Evolutionary conservation across 306 rosid species (phyloP).

Genomic region (Prinsepia uniflora): DNA sequence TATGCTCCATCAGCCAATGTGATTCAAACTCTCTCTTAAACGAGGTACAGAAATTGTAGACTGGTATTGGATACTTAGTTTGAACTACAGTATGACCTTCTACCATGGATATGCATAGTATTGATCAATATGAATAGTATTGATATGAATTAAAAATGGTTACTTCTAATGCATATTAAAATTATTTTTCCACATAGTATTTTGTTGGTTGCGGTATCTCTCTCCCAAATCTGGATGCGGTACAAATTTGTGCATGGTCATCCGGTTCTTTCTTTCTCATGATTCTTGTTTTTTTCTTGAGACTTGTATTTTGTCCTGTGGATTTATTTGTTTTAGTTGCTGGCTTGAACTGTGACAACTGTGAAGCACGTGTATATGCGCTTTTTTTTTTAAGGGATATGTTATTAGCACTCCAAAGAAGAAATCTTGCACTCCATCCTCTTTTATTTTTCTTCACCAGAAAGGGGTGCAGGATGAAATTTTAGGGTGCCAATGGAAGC

Average conservation of each 20-base stretch:
- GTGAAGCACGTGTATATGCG: neutral
- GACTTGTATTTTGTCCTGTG: neutral
- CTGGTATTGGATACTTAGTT: conserved; percentile 10
- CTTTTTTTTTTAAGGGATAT: neutral
- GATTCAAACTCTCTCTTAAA: conserved; percentile 87
- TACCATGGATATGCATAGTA: neutral
- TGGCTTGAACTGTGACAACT: neutral
- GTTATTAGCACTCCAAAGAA: too few species aligned
- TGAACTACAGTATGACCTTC: neutral
- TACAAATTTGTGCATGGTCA: neutral
- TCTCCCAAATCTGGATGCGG: neutral
- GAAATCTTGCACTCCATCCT: too few species aligned
- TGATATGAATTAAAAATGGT: neutral
- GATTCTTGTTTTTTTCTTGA: neutral
- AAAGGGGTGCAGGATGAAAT: too few species aligned
- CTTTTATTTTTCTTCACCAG: too few species aligned
- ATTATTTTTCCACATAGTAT: neutral
- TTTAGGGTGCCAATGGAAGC: too few species aligned
- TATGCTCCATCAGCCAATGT: conserved; percentile 95
- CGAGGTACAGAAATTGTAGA: conserved; percentile 55
- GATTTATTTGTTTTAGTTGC: conserved; percentile 5
- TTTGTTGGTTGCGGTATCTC: neutral
- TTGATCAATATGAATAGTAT: neutral
- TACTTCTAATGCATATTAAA: neutral
- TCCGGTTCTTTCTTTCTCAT: neutral